These are phyloP conservation scores for Colletotrichum echinochloae DNA, from an alignment of 2,329 filamentous ascomycete genomes.

Conservation along the genomic window DNA sequence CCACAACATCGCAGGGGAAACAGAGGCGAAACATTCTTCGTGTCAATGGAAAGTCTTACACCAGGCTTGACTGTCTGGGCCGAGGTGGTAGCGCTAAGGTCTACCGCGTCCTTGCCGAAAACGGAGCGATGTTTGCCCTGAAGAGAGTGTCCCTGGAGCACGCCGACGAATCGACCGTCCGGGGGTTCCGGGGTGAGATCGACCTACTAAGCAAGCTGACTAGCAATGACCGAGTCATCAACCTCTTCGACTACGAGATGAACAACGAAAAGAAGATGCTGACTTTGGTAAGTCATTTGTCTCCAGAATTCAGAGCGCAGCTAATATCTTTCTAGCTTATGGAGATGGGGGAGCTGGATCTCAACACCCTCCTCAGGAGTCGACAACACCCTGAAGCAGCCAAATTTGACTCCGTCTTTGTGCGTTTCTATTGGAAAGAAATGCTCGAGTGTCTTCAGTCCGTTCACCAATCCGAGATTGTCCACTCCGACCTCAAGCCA, in stretches of 20 bases:
- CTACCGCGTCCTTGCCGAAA: conserved; percentile 96
- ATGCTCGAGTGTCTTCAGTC: conserved; percentile 96
- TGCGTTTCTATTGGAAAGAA: conserved; percentile 99
- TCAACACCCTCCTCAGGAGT: conserved; percentile 85
- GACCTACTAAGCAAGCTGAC: conserved; percentile 86
- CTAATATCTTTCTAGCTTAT: conserved; percentile 73
- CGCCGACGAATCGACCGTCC: conserved; percentile 84
- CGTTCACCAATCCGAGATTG: conserved; percentile 90
- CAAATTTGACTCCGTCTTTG: conserved; percentile 87
- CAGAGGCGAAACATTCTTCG: conserved; percentile 86
- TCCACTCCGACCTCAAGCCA: conserved; percentile 96
- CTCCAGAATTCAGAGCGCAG: neutral
- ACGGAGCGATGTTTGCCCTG: conserved; percentile 92
- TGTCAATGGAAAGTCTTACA: conserved; percentile 92
- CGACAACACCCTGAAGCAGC: conserved; percentile 78
- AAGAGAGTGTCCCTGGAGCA: conserved; percentile 94
- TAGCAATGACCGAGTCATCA: conserved; percentile 89
- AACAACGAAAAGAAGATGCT: conserved; percentile 90
- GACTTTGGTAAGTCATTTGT: conserved; percentile 74
- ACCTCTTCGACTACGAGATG: conserved; percentile 91
- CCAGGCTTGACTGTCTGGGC: conserved; percentile 89
- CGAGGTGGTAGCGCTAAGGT: conserved; percentile 94
- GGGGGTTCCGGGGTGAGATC: conserved; percentile 95
- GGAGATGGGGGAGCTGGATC: conserved; percentile 96
- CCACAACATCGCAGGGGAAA: conserved; percentile 76